Evolutionary conservation across 2,329 filamentous ascomycete genomes (phyloP), one percentile per base, ranked within the genome.

Genomic region (Aureobasidium subglaciale): DNA sequence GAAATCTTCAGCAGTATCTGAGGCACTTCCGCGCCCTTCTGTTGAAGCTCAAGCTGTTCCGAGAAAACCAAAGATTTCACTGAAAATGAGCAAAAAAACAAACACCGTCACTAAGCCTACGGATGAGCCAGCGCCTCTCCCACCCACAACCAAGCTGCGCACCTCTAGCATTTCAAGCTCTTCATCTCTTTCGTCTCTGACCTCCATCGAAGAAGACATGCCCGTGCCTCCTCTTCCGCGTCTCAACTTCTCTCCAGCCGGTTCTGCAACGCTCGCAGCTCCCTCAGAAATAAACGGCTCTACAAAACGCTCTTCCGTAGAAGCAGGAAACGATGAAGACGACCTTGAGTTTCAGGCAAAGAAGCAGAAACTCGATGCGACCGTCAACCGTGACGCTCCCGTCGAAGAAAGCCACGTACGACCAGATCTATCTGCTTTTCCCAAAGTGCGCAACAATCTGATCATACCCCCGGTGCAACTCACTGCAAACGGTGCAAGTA

Each of bases 121-220:
- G 22, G 16, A 46, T 16, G 20, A 27, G 8, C 37, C 46, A 34
- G 11, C 37, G 15, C 24, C 13, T 35, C 22, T 22, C n/a, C 37
- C 38, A 8, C 11, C 49, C 8, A 16, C 18, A 18, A 22, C 38
- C 10, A 53, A 48, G 18, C 56, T 52, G 60, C 61, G 63, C 25
- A 59, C 62, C 6, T 48, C 54, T 27, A 65, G 63, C 55, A 55
- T 64, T 10, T 69, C 68, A 7, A 71, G 64, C 56, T 62, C 61
- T 13, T 73, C 70, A n/a, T 70, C 67, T 9, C 60, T 73, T 32
- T 57, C 56, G 5, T 57, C 56, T 70, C 70, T 70, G 16, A 67
- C 65, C 20, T 66, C 65, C 7, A 62, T 65, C 35, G 67, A 65
- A 46, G 40, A 64, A 16, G 49, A 66, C 18, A 61, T 60, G 43